Evolutionary conservation across 2,329 filamentous ascomycete genomes (phyloP), one percentile per base, ranked within the genome.

Genomic region (Lecanoromycetidae sp.): DNA sequence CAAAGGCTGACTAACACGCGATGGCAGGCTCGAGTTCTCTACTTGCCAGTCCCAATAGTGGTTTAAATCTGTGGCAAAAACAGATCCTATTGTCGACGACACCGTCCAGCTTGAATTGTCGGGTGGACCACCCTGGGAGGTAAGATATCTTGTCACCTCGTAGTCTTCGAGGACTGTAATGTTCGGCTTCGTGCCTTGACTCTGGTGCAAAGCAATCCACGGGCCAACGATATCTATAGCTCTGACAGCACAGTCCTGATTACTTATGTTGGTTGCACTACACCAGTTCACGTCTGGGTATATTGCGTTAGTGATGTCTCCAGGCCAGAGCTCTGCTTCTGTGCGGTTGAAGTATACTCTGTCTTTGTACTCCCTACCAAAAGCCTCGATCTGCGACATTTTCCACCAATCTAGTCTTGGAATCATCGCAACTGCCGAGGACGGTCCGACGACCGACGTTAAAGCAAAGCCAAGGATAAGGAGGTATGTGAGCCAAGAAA

Each of bases 11-110:
- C 23, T 23, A 19, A 40, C 17, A 6, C 19, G 33, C 25, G 8
- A 25, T 17, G 41, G 32, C 20, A 45, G 27, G 20, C 35, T 50
- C 19, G 15, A 29, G 17, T 50, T 50, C 42, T 50, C 42, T 15
- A 41, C 47, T 27, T 43, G 35, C 47, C 47, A 49, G 19, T 49
- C 47, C 41, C 47, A 50, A 17, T 44, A 49, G 26, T 49, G 23
- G 8, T 33, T 23, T 8, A 49, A 33, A 29, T 49, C 46, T 17
- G 23, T 15, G 6, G 33, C 46, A 33, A 44, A 45, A 15, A 30
- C 5, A 5, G 13, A 45, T 15, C 30, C 30, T 15, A 49, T 23
- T 8, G 47, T 45, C 12, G 47, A 49, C 12, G 40, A 36, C 17
- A 49, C 41, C 8, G 47, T 45, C 41, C 41, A 49, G 19, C 47